Evolutionary conservation across 2,329 filamentous ascomycete genomes (phyloP), one percentile per base, ranked within the genome.

Genomic region (Aspergillus sclerotialis): DNA sequence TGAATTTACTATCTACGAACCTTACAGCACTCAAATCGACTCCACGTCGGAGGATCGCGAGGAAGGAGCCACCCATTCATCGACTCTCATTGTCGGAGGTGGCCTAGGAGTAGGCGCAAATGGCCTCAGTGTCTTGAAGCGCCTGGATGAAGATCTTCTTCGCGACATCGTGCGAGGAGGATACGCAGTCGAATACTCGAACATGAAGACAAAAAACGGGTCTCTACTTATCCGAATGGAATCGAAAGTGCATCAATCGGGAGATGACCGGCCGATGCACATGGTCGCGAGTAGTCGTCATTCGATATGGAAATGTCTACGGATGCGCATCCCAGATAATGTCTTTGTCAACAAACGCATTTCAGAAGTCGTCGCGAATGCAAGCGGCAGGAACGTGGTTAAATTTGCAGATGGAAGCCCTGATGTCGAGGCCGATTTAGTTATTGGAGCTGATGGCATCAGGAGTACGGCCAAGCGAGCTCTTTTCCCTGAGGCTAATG

Each of bases 381-480:
- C 45, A 4, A 30, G 52, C 10, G 50, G 46, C 2, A 46, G 36
- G 8, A 55, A 57, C 33, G 14, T 48, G 6, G 40, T 64, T 7
- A 39, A 41, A 2, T 67, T 68, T 39, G 46, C 40, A 2, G 62
- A 65, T 39, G 55, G 49, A 1, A 58, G 50, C 32, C 12, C 42
- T 0, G 42, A 57, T 11, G 45, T 49, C 7, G 49, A 60, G 28
- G 63, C 56, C 5, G 65, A 68, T 48, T 44, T 69, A 15, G 50
- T 68, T 2, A 57, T 68, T 32, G 64, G 65, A 4, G 61, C 64
- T 0, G 65, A 68, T 45, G 65, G 65, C 0, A 32, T 68, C 11
- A 55, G 56, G 30, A 63, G 61, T 30, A 52, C 49, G 0, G 52
- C 52, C 2, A 61, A 59, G 36, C 52, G 39, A 23, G 56, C 56